Evolutionary conservation across 2,329 filamentous ascomycete genomes (phyloP), one percentile per base, ranked within the genome.

Genomic region (Phymatotrichopsis omnivora): DNA sequence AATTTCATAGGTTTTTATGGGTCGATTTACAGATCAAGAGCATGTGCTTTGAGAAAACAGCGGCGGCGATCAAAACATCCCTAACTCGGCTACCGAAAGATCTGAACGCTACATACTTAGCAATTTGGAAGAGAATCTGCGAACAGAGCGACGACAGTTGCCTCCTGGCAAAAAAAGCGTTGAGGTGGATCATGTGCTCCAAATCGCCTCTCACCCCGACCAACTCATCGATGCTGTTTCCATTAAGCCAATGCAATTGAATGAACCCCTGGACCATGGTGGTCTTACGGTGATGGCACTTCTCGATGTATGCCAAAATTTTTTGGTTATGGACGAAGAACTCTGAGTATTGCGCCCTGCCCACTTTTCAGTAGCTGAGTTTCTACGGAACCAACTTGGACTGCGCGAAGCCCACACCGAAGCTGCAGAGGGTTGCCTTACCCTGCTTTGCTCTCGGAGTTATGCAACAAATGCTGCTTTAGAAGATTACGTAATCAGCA

Each of bases 1-100:
- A 23, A 29, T 14, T 38, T 22, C n/a, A n/a, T 16, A 53, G 51
- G 51, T 53, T 55, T 33, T 50, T 42, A 12, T 53, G 47, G 53
- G 53, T 44, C 22, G 32, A 39, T 17, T 28, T 51, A 12, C 53
- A 55, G 20, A 31, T 55, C n/a, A 27, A 47, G 16, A 25, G 42
- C 7, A 37, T 55, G 12, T 51, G 43, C 22, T 32, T 28, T 12
- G 28, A 31, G 12, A 14, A 31, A 47, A 22, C 30, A 44, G 6
- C 11, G 25, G 10, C 6, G n/a, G 25, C 7, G 8, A 6, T 10
- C n/a, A 23, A 28, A 23, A 14, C 30, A 14, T 19, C 40, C 19
- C 34, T 53, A 22, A 30, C n/a, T 12, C 37, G 12, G 8, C 30
- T 51, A 14, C 47, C 51, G 7, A 20, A 11, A 4, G 33, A 34